phyloP scores from a whole-genome alignment of 2,329 filamentous ascomycete species.

The Aspergillus pseudoterreus region DNA sequence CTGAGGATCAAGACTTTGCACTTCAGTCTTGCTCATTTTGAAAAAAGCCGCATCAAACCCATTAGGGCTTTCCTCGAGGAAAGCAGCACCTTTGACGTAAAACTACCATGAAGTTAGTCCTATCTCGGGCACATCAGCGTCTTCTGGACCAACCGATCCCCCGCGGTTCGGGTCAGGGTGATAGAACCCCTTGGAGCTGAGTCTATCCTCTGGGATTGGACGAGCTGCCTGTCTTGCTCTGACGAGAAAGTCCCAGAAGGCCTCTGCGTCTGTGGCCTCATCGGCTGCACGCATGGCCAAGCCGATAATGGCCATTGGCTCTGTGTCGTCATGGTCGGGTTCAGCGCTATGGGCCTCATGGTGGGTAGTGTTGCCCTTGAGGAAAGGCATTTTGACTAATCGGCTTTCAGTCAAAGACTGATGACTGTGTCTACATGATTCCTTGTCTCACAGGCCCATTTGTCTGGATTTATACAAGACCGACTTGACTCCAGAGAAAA shows the following conservation, averaged over 20 bases:
- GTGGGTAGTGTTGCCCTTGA: too few relatives aligned
- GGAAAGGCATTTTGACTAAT: too few relatives aligned
- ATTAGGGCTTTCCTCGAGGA: constrained; percentile 25
- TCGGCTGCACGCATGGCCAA: background rate
- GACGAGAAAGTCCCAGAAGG: constrained; percentile 7
- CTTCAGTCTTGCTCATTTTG: constrained; percentile 24
- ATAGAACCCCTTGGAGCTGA: constrained; percentile 3
- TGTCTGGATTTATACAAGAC: too few relatives aligned
- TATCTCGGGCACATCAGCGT: background rate
- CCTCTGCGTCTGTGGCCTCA: constrained; percentile 1
- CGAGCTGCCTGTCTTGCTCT: background rate
- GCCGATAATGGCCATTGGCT: constrained; percentile 4
- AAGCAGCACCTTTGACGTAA: constrained; percentile 22
- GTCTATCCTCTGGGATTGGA: constrained; percentile 5
- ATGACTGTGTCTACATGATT: too few relatives aligned
- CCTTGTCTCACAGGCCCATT: too few relatives aligned
- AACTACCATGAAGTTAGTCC: background rate
- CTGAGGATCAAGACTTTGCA: constrained; percentile 29
- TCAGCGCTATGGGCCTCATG: too few relatives aligned
- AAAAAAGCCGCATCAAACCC: constrained; percentile 33
- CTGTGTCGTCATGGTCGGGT: background rate
- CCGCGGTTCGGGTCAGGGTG: constrained; percentile 8
- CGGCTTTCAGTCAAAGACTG: too few relatives aligned
- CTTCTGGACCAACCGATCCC: constrained; percentile 2
- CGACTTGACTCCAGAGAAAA: too few relatives aligned